phyloP scores from a whole-genome alignment of 352 stramenopile species.

The Pythium guiyangense region DNA sequence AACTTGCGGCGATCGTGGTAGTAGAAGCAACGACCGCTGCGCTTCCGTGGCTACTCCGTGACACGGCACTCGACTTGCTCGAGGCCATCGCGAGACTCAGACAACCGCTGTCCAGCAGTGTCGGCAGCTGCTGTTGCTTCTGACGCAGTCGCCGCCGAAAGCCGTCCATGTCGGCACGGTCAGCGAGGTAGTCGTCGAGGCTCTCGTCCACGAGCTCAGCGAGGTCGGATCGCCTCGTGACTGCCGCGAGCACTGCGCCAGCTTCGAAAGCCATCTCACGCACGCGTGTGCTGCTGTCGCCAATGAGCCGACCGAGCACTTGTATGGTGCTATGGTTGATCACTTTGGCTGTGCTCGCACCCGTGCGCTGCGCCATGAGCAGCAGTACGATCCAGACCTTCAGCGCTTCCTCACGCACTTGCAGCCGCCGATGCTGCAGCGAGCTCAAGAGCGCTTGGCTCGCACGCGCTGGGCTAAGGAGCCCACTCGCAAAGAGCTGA shows the following conservation, averaged over 20 bases:
- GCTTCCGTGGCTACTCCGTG: background rate
- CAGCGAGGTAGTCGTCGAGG: constrained; percentile 44
- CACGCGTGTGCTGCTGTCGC: constrained; percentile 42
- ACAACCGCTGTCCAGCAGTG: constrained; percentile 31
- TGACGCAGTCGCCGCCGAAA: constrained; percentile 31
- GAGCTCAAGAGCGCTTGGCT: constrained; percentile 25
- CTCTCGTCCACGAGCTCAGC: constrained; percentile 33
- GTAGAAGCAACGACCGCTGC: background rate
- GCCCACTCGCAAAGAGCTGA: constrained; percentile 28
- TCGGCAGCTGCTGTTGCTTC: constrained; percentile 20
- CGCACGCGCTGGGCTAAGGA: constrained; percentile 15
- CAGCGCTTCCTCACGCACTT: constrained; percentile 59
- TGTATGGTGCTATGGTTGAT: constrained; percentile 22
- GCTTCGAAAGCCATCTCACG: constrained; percentile 41
- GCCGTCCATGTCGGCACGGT: constrained; percentile 46
- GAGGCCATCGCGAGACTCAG: constrained; percentile 11
- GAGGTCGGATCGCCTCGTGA: constrained; percentile 30
- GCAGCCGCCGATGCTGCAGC: constrained; percentile 41
- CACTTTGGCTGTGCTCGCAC: constrained; percentile 10
- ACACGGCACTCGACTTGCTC: background rate
- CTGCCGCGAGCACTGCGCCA: constrained; percentile 24
- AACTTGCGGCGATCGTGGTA: background rate
- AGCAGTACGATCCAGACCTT: constrained; percentile 56
- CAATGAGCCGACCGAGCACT: constrained; percentile 35
- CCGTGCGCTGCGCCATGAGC: constrained; percentile 22